phyloP scores from a whole-genome alignment of 2,329 filamentous ascomycete genomes.

The Bretziella fagacearum region DNA sequence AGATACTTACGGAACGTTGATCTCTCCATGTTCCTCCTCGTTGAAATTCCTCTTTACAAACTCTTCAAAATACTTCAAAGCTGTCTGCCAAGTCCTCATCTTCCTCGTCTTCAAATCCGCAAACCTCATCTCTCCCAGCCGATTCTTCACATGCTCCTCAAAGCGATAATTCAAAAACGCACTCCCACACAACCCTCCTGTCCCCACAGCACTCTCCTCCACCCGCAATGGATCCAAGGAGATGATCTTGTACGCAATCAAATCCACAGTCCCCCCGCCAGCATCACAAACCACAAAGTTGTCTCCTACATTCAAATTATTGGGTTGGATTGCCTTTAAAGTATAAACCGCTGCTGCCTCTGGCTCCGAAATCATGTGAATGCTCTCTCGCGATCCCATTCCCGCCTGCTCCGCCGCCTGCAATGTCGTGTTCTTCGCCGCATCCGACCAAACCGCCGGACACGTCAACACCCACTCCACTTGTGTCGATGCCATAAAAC shows the following conservation, averaged over 20 bases:
- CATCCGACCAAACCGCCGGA: slow-evolving; percentile 70
- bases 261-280: slow-evolving; percentile 49
- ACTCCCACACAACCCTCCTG: slow-evolving; percentile 59
- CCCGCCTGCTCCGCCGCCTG: slow-evolving; percentile 63
- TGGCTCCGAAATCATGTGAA: slow-evolving; percentile 67
- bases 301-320: slow-evolving; percentile 51
- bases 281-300: slow-evolving; percentile 48
- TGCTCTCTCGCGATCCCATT: slow-evolving; percentile 52
- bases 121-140: slow-evolving; percentile 50
- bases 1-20: slow-evolving; percentile 50
- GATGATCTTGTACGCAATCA: slow-evolving; percentile 69
- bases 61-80: slow-evolving; percentile 63
- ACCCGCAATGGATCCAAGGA: slow-evolving; percentile 54
- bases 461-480: slow-evolving; percentile 69
- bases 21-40: slow-evolving; percentile 58
- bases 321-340: slow-evolving; percentile 61
- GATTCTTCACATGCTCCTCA: slow-evolving; percentile 54
- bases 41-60: slow-evolving; percentile 75
- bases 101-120: slow-evolving; percentile 64
- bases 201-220: slow-evolving; percentile 65
- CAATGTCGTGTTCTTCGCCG: slow-evolving; percentile 68
- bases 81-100: slow-evolving; percentile 65
- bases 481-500: slow-evolving; percentile 59
- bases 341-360: slow-evolving; percentile 69
- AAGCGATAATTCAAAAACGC: slow-evolving; percentile 69